phyloP scores from a whole-genome alignment of 352 stramenopile species.

The Globisporangium mamillatum region DNA sequence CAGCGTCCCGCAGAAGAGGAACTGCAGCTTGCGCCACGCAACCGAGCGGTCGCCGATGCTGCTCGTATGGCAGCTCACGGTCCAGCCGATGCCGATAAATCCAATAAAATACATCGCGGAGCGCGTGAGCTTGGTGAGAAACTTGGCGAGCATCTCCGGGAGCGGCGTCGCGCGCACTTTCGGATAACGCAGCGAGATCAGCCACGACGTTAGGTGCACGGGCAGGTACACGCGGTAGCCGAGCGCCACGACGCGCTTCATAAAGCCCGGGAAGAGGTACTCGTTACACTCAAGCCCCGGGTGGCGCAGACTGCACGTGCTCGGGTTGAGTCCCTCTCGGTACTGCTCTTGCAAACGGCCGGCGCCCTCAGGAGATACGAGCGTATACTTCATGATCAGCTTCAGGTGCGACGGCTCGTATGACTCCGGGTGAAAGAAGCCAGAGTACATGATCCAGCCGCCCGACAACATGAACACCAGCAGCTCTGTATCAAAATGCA shows the following conservation, averaged over 20 bases:
- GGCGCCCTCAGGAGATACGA: slow-evolving; percentile 33
- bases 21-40: slow-evolving; percentile 49
- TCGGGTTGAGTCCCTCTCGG: slow-evolving; percentile 41
- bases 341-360: slow-evolving; percentile 40
- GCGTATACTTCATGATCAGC: slow-evolving; percentile 61
- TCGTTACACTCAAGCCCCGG: slow-evolving; percentile 32
- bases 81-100: slow-evolving; percentile 56
- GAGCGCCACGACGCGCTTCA: slow-evolving; percentile 32
- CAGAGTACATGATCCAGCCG: slow-evolving; percentile 64
- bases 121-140: slow-evolving; percentile 38
- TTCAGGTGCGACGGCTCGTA: slow-evolving; percentile 54
- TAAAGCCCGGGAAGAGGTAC: slow-evolving; percentile 40
- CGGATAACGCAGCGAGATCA: slow-evolving; percentile 39
- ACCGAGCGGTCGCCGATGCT: slow-evolving; percentile 41
- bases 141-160: slow-evolving; percentile 23
- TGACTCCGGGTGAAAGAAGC: slow-evolving; percentile 55
- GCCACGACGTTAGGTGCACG: slow-evolving; percentile 52
- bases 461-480: slow-evolving; percentile 44
- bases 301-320: slow-evolving; percentile 45
- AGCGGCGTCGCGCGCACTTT: slow-evolving; percentile 37
- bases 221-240: slow-evolving; percentile 53
- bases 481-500: slow-evolving; percentile 30
- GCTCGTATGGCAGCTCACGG: slow-evolving; percentile 37
- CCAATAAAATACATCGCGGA: slow-evolving; percentile 52
- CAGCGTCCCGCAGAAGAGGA: slow-evolving; percentile 43